Conservation (phyloP, 345 rosid genomes). For the Hevea brasiliensis region DNA sequence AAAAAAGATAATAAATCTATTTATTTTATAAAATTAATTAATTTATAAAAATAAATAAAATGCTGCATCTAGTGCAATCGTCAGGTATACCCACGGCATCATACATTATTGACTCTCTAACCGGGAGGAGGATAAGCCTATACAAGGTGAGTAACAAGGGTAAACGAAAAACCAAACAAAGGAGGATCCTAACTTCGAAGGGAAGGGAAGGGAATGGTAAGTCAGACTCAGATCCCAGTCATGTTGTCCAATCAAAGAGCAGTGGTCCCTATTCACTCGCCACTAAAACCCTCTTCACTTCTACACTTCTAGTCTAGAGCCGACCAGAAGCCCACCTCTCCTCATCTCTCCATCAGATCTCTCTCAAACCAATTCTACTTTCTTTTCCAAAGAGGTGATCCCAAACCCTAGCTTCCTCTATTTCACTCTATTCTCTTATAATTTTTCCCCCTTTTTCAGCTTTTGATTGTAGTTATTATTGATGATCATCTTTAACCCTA, state of each 20-base stretch:
- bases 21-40: too few relatives aligned
- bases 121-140: too few relatives aligned
- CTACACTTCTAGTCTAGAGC: not conserved
- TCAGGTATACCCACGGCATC: too few relatives aligned
- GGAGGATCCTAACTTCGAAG: not conserved
- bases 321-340: not conserved
- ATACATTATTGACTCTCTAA: too few relatives aligned
- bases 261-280: constrained; percentile 4
- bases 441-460: not conserved
- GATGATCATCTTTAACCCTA: not conserved
- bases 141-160: too few relatives aligned
- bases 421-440: not conserved
- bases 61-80: too few relatives aligned
- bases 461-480: not conserved
- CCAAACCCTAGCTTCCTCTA: constrained; percentile 1
- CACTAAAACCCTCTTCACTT: constrained; percentile 8
- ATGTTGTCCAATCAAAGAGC: not conserved
- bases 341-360: not conserved
- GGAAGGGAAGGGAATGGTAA: constrained; percentile 9
- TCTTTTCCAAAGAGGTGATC: not conserved
- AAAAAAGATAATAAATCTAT: too few relatives aligned
- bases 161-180: not conserved
- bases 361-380: not conserved
- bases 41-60: too few relatives aligned
- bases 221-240: constrained; percentile 3